Evolutionary conservation across 331 rosid species (phyloP), one percentile per base, ranked within the genome.

Genomic region (Quercus tomentella): DNA sequence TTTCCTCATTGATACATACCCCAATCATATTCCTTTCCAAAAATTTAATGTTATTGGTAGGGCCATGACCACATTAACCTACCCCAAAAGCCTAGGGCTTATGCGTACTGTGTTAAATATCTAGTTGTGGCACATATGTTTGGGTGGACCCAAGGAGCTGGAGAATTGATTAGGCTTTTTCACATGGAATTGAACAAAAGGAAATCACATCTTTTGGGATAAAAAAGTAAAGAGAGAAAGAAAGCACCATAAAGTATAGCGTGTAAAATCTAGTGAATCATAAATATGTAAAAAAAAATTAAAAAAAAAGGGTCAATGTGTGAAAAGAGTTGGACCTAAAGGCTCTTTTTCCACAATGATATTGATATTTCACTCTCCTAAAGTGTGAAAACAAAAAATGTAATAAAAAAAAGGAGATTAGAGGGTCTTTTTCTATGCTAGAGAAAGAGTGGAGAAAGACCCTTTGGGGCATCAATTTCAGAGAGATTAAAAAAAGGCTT

Each of bases 391-490:
- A 9, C 65, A 62, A 28, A 62, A 61, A 15, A 26, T 14, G 17
- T 14, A 14, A 62, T 2, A 11, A 23, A 28, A 3, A 6, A 62
- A 33, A 33, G 10, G 4, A 20, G 35, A 25, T 65, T 6, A 15
- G 18, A 65, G 71, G 22, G 3, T 6, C 37, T 26, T 26, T 65
- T 65, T 65, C 12, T 28, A 14, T 15, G 22, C 2, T 0, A 14
- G 5, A 7, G 43, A 11, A 28, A n/a, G 22, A 18, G 43, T 49
- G 17, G 1, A 12, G 17, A 49, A 10, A 12, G 54, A 1, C 17
- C 54, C 54, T 20, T 80, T 18, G 51, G 62, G 76, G 75, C 81
- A 82, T 77, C 81, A 77, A 67, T 51, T 77, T 83, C 51, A 63
- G 75, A 45, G 77, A 70, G 51, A 5, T 7, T 23, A 73, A 52